These are phyloP conservation scores for Fusarium papillatum DNA, from an alignment of 2,329 filamentous ascomycete species.

Conservation along the genomic window DNA sequence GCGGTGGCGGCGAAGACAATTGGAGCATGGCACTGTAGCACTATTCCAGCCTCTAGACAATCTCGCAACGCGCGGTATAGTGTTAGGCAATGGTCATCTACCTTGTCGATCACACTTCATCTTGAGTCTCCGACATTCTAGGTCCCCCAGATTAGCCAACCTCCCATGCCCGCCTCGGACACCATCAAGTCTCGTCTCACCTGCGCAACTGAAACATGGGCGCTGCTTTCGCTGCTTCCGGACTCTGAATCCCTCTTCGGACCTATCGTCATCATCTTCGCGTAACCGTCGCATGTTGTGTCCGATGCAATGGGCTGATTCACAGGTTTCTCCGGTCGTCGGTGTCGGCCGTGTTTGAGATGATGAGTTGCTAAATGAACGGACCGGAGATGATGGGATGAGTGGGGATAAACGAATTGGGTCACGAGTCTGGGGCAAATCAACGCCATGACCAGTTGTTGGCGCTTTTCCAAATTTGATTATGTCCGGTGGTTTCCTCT, in stretches of 20 bases:
- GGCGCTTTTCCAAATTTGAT: slow-evolving; percentile 2
- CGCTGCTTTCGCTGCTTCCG: slow-evolving; percentile 10
- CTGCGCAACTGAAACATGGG: slow-evolving; percentile 10
- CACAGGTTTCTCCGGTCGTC: not conserved
- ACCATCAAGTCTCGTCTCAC: not conserved
- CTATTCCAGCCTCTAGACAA: not conserved
- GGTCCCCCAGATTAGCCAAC: not conserved
- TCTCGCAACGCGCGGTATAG: not conserved
- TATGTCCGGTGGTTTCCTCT: slow-evolving; percentile 2
- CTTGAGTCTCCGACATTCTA: slow-evolving; percentile 15
- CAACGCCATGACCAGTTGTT: not conserved
- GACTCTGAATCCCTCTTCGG: slow-evolving; percentile 4
- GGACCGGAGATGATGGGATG: slow-evolving; percentile 1
- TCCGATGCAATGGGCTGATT: slow-evolving; percentile 5
- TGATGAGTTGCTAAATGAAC: not conserved
- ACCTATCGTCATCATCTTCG: not conserved
- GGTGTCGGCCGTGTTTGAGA: not conserved
- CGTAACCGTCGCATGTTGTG: slow-evolving; percentile 10
- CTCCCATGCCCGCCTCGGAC: not conserved
- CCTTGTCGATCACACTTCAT: slow-evolving; percentile 15
- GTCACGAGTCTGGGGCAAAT: not conserved
- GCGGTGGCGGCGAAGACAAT: slow-evolving; percentile 4
- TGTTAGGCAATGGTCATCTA: not conserved
- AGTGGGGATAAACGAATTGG: not conserved
- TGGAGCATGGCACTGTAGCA: slow-evolving; percentile 7